Conservation (phyloP, 805 yeast genomes). For the Candida broadrunensis region DNA sequence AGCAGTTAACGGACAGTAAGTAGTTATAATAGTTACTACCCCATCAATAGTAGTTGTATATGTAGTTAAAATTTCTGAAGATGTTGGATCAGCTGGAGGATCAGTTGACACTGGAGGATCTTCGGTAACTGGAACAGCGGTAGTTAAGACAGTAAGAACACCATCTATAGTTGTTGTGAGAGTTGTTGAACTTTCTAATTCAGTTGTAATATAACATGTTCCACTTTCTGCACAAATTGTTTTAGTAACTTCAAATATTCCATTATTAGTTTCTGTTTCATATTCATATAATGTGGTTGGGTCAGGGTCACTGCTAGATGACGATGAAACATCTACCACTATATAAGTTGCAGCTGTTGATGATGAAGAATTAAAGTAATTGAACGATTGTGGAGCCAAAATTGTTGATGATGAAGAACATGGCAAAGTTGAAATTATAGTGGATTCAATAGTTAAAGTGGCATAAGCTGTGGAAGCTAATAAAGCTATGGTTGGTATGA, state of each 20-base stretch:
- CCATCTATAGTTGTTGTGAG: constrained; percentile 38
- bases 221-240: constrained; percentile 28
- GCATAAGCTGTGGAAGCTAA: constrained; percentile 17
- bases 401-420: constrained; percentile 11
- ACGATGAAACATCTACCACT: constrained; percentile 8
- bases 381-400: constrained; percentile 5
- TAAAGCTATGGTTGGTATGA: constrained; percentile 4
- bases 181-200: constrained; percentile 23
- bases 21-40: constrained; percentile 32
- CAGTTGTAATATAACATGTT: constrained; percentile 34
- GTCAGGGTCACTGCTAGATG: not conserved
- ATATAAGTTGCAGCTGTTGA: constrained; percentile 2
- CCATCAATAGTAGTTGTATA: constrained; percentile 38
- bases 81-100: not conserved
- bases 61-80: constrained; percentile 18
- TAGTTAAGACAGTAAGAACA: constrained; percentile 33
- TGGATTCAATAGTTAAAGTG: constrained; percentile 17
- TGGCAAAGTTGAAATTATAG: constrained; percentile 12
- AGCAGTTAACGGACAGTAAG: constrained; percentile 28
- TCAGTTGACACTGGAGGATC: not conserved
- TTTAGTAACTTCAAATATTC: constrained; percentile 13
- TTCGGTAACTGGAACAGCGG: constrained; percentile 12
- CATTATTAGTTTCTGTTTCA: constrained; percentile 20
- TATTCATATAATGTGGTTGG: constrained; percentile 13
- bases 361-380: not conserved